Evolutionary conservation across 768 basidiomycete genomes (phyloP).

Genomic region (Phylloporus arenicola): DNA sequence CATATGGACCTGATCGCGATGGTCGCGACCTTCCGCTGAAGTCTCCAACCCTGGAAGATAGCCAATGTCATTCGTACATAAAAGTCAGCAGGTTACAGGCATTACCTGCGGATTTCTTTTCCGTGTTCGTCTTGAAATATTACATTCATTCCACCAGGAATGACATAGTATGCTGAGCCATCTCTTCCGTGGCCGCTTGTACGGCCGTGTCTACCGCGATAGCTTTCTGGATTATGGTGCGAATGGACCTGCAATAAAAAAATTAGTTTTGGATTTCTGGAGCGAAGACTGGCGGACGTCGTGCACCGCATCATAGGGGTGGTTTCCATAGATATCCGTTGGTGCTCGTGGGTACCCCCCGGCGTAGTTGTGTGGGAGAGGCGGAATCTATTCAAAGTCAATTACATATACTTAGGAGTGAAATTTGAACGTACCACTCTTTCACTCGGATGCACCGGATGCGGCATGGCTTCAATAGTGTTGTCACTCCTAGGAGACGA

Average conservation of each 20-base stretch:
- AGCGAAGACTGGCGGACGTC: slow-evolving; percentile 6
- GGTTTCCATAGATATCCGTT: slow-evolving; percentile 28
- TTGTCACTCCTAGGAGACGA: slow-evolving; percentile 27
- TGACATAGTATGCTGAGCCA: slow-evolving; percentile 49
- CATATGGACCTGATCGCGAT: slow-evolving; percentile 37
- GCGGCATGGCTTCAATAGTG: slow-evolving; percentile 26
- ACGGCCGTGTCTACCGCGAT: slow-evolving; percentile 20
- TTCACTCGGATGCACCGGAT: slow-evolving; percentile 17
- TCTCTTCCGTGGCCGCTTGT: slow-evolving; percentile 16
- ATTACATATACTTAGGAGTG: background rate
- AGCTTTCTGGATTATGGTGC: slow-evolving; percentile 19
- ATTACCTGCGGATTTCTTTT: slow-evolving; percentile 57
- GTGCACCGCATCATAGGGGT: slow-evolving; percentile 15
- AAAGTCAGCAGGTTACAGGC: background rate
- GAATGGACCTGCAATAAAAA: slow-evolving; percentile 17
- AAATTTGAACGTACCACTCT: slow-evolving; percentile 21
- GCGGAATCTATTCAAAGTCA: slow-evolving; percentile 23
- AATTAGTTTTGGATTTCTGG: slow-evolving; percentile 4
- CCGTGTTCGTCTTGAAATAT: slow-evolving; percentile 65
- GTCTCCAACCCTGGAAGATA: slow-evolving; percentile 44
- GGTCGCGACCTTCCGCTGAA: slow-evolving; percentile 32
- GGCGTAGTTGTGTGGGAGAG: slow-evolving; percentile 22
- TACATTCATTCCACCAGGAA: slow-evolving; percentile 59
- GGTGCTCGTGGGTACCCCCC: slow-evolving; percentile 20
- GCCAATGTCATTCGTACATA: background rate